Evolutionary conservation across 208 protist species (phyloP).

Genomic region (Acanthamoeba lenticulata): DNA sequence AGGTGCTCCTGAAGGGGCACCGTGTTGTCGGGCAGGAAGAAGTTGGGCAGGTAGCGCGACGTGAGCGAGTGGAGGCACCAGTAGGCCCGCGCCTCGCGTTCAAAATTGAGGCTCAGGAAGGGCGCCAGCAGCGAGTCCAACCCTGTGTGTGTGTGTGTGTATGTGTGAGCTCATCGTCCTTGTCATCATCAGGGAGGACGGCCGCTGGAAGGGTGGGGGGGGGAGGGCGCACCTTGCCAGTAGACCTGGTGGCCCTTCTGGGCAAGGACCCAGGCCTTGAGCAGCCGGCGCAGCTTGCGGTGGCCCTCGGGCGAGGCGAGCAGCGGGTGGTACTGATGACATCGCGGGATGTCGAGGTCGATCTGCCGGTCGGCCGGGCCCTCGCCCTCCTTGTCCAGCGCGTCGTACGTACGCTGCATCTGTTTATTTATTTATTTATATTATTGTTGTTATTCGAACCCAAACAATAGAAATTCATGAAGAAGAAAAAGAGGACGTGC

Average conservation of each 20-base stretch:
- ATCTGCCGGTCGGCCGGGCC: constrained; percentile 90
- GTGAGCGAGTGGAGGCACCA: constrained; percentile 90
- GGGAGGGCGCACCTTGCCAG: constrained; percentile 89
- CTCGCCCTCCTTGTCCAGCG: constrained; percentile 31
- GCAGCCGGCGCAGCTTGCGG: constrained; percentile 85
- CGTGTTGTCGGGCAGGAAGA: constrained; percentile 84
- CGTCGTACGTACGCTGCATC: not conserved
- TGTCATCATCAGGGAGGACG: not conserved
- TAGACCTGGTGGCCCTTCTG: constrained; percentile 86
- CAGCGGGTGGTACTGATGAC: constrained; percentile 94
- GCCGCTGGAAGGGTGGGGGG: not conserved
- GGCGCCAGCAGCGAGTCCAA: constrained; percentile 93
- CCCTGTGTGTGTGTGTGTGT: constrained; percentile 78
- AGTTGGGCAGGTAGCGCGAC: constrained; percentile 87
- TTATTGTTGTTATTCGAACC: not conserved
- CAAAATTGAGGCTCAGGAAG: constrained; percentile 87
- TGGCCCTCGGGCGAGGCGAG: constrained; percentile 88
- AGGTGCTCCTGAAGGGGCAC: constrained; percentile 86
- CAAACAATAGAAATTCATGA: not conserved
- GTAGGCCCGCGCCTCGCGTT: constrained; percentile 89
- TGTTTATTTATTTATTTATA: not conserved
- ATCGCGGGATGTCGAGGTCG: constrained; percentile 93
- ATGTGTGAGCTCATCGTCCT: no score
- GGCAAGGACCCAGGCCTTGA: constrained; percentile 89
- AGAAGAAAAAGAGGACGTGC: not conserved